These are phyloP conservation scores for Euphorbia tirucalli DNA, from an alignment of 345 rosid genomes.

Conservation along the genomic window DNA sequence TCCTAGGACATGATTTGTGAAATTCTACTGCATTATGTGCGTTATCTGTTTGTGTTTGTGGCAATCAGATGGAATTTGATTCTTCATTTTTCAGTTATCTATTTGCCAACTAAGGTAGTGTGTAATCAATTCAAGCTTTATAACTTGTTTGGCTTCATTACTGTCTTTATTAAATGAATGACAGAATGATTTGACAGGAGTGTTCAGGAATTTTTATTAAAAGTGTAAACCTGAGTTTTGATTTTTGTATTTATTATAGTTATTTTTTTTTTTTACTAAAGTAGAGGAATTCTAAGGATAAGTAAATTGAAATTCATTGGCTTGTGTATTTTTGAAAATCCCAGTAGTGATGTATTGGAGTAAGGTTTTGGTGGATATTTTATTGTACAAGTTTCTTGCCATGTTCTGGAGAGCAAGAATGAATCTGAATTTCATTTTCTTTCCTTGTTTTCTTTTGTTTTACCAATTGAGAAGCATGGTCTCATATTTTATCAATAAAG, in stretches of 20 bases:
- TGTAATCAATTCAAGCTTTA: not conserved
- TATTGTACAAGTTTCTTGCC: too few species aligned
- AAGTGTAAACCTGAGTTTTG: not conserved
- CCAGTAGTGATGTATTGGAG: too few species aligned
- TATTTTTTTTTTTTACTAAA: not conserved
- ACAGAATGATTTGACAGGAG: not conserved
- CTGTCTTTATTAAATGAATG: not conserved
- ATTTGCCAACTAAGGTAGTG: not conserved
- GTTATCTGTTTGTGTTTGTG: not conserved
- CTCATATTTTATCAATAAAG: not conserved
- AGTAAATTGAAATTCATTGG: too few species aligned
- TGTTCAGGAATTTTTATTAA: not conserved
- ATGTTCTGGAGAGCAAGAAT: too few species aligned
- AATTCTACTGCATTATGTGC: not conserved
- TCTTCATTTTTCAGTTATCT: not conserved
- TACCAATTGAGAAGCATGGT: not conserved
- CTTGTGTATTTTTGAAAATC: too few species aligned
- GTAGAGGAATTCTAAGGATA: not conserved
- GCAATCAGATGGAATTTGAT: not conserved
- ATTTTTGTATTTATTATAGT: too few species aligned
- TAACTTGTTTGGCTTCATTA: not conserved
- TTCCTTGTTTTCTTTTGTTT: not conserved
- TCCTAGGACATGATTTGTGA: not conserved
- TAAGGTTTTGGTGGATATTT: too few species aligned
- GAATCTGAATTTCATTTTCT: not conserved